Evolutionary conservation across 2,329 filamentous ascomycete genomes (phyloP).

Genomic region (Aspergillus nomiae): DNA sequence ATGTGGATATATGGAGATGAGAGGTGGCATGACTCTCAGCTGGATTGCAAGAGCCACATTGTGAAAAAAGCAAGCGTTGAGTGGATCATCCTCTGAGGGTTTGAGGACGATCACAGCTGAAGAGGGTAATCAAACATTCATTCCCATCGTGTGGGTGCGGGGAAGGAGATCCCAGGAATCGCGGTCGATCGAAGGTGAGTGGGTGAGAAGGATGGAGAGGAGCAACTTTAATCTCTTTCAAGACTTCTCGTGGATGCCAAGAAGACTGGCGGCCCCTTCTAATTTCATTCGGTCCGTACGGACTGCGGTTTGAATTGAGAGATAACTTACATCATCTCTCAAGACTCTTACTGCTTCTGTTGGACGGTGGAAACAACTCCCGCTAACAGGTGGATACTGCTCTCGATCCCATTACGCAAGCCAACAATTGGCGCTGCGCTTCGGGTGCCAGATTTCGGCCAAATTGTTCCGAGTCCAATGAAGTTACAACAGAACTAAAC

Average conservation of each 20-base stretch:
- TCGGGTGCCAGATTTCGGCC: constrained; percentile 5
- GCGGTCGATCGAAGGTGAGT: constrained; percentile 20
- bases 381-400: background rate
- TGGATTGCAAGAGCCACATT: constrained; percentile 7
- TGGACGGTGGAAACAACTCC: constrained; percentile 2
- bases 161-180: constrained; percentile 26
- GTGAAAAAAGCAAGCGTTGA: constrained; percentile 1
- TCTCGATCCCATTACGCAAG: constrained; percentile 5
- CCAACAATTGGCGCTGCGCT: constrained; percentile 2
- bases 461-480: constrained; percentile 3
- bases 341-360: constrained; percentile 1
- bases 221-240: constrained; percentile 22
- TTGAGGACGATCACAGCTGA: constrained; percentile 6
- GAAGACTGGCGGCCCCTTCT: constrained; percentile 13
- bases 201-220: constrained; percentile 18
- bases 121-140: background rate
- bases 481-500: background rate
- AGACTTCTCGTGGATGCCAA: constrained; percentile 20
- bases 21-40: constrained; percentile 9
- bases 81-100: constrained; percentile 7
- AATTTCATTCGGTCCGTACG: constrained; percentile 12
- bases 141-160: constrained; percentile 22
- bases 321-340: constrained; percentile 2
- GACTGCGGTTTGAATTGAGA: background rate
- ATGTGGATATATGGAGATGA: constrained; percentile 3